Evolutionary conservation across 2,329 filamentous ascomycete species (phyloP), one percentile per base, ranked within the genome.

Genomic region (Chlorencoelia australis): DNA sequence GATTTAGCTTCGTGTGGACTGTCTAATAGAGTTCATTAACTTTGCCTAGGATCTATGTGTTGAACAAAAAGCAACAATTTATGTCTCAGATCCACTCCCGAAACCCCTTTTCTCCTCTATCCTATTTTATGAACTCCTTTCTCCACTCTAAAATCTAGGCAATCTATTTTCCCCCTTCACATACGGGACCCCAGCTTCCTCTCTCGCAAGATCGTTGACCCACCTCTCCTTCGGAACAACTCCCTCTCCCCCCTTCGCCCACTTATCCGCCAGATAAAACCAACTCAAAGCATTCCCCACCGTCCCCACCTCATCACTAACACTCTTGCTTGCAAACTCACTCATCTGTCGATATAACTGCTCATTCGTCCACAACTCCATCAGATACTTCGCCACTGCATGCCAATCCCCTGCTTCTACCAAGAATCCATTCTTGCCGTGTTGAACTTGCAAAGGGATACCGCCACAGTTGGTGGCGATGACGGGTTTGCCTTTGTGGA

Each of bases 291-390:
- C 77, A 55, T 88, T 88, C 0, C 84, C 84, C 1, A 87, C 81
- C 0, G 84, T 91, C 42, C 79, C 75, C 1, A 89, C 82, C 55
- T 91, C 84, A 52, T 91, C 84, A 42, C 78, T 85, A 10, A 91
- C 81, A 41, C 81, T 74, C 0, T 58, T 64, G 24, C 61, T 62
- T 0, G 82, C 83, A 45, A 71, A 79, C 6, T 67, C 47, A 47
- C 72, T 74, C 78, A 87, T 85, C 39, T 65, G 65, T 33, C 69
- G 58, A 56, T 85, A 82, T 14, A 84, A 64, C 13, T 71, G 67
- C 2, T 9, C 54, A 46, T 88, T 67, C 0, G 69, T 77, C 59
- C 79, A 84, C 2, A 89, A 65, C 2, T 77, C 59, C 44, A 77
- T 63, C 19, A 88, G 62, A 48, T 84, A 70, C 30, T 66, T 60